phyloP scores from a whole-genome alignment of 352 stramenopile species.

The Pythium myriotylum region DNA sequence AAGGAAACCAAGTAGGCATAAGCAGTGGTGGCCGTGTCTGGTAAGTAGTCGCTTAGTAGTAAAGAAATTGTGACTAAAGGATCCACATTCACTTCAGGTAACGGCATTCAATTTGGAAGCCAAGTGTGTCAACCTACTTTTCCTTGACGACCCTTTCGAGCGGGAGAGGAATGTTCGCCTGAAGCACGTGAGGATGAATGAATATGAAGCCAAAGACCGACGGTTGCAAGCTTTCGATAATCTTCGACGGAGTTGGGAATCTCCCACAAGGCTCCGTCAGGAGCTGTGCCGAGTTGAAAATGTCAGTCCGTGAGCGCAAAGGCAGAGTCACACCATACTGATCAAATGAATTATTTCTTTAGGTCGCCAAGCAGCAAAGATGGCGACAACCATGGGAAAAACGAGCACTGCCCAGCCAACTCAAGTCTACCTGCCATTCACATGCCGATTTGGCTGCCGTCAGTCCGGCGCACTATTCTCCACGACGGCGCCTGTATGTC shows the following conservation, averaged over 20 bases:
- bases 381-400: conserved; percentile 33
- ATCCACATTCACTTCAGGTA: conserved; percentile 12
- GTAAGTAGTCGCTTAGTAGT: conserved; percentile 1
- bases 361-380: conserved; percentile 32
- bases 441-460: background rate
- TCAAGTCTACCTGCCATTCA: background rate
- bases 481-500: background rate
- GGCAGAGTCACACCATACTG: too few relatives aligned
- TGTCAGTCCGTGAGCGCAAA: too few relatives aligned
- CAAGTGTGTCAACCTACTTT: conserved; percentile 42
- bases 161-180: conserved; percentile 43
- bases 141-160: conserved; percentile 50
- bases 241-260: conserved; percentile 39
- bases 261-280: conserved; percentile 29
- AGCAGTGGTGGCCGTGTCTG: conserved; percentile 42
- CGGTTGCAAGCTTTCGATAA: conserved; percentile 32
- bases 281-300: conserved; percentile 49
- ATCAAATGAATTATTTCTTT: background rate
- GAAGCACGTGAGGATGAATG: conserved; percentile 38
- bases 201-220: conserved; percentile 29
- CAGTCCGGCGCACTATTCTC: background rate
- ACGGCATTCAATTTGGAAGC: conserved; percentile 29
- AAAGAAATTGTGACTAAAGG: background rate
- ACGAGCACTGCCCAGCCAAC: conserved; percentile 11
- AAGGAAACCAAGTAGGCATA: conserved; percentile 14